Evolutionary conservation across 2,329 filamentous ascomycete genomes (phyloP).

Genomic region (Fusarium succisae): DNA sequence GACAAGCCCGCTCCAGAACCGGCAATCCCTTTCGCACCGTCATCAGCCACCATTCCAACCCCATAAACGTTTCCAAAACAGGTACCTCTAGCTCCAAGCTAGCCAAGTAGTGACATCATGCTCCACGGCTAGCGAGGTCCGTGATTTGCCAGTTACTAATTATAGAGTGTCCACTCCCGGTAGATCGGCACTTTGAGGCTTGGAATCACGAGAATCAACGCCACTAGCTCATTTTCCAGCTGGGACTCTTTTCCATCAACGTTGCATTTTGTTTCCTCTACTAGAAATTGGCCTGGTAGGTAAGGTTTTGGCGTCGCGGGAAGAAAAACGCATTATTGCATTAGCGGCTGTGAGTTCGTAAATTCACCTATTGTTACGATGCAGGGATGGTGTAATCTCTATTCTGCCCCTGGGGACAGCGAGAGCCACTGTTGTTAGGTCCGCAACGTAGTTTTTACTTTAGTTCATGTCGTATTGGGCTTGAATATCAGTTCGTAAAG

Average conservation of each 20-base stretch:
- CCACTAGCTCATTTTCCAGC: background rate
- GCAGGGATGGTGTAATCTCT: background rate
- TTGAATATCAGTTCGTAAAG: background rate
- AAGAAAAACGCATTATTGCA: background rate
- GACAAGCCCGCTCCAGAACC: background rate
- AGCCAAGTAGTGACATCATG: background rate
- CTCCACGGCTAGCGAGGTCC: background rate
- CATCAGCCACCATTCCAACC: background rate
- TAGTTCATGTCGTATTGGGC: constrained; percentile 14
- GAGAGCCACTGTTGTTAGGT: background rate
- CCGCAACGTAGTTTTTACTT: background rate
- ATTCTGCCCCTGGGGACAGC: background rate
- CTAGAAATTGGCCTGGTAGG: too few species aligned
- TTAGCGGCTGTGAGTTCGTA: background rate
- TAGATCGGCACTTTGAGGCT: background rate
- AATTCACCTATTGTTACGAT: background rate
- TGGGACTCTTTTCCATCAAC: background rate
- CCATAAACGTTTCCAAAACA: background rate
- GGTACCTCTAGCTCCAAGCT: background rate
- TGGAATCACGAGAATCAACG: constrained; percentile 3
- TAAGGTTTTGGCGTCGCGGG: background rate
- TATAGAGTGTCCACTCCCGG: constrained; percentile 17
- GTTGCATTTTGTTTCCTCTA: background rate
- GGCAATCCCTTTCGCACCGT: background rate
- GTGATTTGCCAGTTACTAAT: constrained; percentile 10